Conservation (phyloP, 2,329 filamentous ascomycete genomes). For the Clonostachys rhizophaga region DNA sequence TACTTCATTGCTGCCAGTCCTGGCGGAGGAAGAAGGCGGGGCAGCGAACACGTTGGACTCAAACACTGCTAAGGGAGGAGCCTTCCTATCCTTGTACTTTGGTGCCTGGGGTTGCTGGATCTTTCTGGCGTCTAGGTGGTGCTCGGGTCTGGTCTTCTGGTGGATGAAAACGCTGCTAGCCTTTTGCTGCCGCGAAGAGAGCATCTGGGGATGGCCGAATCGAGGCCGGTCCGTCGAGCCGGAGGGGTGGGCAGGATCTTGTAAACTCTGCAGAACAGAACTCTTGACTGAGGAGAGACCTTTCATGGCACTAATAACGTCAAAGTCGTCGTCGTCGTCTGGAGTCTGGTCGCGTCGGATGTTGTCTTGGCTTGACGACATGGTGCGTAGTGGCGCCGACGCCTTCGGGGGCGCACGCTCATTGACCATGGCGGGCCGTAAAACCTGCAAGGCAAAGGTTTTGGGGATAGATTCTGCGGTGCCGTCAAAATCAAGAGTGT, state of each 20-base stretch:
- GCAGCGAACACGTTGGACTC: constrained; percentile 27
- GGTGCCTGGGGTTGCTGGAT: constrained; percentile 41
- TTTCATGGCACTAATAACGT: constrained; percentile 22
- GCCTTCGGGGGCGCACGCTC: constrained; percentile 40
- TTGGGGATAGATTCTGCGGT: constrained; percentile 3
- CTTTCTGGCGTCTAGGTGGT: constrained; percentile 45
- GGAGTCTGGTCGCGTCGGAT: constrained; percentile 16
- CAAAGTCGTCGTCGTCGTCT: constrained; percentile 21
- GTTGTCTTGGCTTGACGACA: constrained; percentile 19
- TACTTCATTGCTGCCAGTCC: constrained; percentile 29
- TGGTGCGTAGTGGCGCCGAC: constrained; percentile 26
- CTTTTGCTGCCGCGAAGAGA: constrained; percentile 49
- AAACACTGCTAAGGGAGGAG: constrained; percentile 41
- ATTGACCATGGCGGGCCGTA: constrained; percentile 33
- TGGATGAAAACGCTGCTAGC: constrained; percentile 47
- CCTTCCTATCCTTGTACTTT: constrained; percentile 40
- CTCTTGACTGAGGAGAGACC: neutral
- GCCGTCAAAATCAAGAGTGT: no score
- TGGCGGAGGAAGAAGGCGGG: constrained; percentile 8
- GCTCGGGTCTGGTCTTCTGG: constrained; percentile 50
- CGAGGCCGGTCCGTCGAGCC: constrained; percentile 11
- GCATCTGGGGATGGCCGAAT: constrained; percentile 32
- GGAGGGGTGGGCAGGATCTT: constrained; percentile 7
- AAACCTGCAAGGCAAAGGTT: neutral
- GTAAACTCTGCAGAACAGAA: constrained; percentile 12